Percentiles rank a stretch among this genome's conserved stretches.
These are phyloP conservation scores for Corylus heterophylla DNA, from an alignment of 306 rosid species.

Conservation along the genomic window DNA sequence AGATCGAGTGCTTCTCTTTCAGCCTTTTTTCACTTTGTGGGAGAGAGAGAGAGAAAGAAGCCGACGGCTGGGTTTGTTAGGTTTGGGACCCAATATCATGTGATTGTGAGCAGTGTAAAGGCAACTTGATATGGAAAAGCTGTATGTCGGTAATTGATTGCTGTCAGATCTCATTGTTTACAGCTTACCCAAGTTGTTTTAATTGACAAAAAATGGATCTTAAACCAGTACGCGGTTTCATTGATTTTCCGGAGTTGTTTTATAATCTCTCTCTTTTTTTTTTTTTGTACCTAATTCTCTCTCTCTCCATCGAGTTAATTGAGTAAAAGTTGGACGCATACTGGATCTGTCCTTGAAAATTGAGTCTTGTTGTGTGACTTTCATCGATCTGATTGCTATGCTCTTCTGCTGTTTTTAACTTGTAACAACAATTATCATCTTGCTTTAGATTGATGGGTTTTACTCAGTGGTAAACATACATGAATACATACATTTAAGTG, in stretches of 20 bases:
- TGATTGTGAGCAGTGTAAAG: slow-evolving; percentile 61
- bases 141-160: slow-evolving; percentile 48
- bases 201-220: slow-evolving; percentile 37
- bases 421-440: not conserved
- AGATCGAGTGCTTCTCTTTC: slow-evolving; percentile 37
- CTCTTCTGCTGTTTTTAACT: slow-evolving; percentile 19
- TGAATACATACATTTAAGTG: not conserved
- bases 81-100: slow-evolving; percentile 58
- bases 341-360: slow-evolving; percentile 41
- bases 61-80: slow-evolving; percentile 21
- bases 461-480: not conserved
- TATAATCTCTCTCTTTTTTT: not conserved
- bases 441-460: slow-evolving; percentile 15
- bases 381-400: slow-evolving; percentile 15
- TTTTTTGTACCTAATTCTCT: not conserved
- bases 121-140: slow-evolving; percentile 43
- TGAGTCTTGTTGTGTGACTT: slow-evolving; percentile 19
- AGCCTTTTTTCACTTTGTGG: slow-evolving; percentile 21
- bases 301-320: slow-evolving; percentile 4
- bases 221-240: not conserved
- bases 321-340: slow-evolving; percentile 6
- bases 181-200: slow-evolving; percentile 34
- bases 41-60: not conserved
- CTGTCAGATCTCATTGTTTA: slow-evolving; percentile 38
- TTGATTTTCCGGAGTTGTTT: not conserved